Conservation (phyloP, 1,139 yeast genomes). For the Suhomyces ambrosiae region DNA sequence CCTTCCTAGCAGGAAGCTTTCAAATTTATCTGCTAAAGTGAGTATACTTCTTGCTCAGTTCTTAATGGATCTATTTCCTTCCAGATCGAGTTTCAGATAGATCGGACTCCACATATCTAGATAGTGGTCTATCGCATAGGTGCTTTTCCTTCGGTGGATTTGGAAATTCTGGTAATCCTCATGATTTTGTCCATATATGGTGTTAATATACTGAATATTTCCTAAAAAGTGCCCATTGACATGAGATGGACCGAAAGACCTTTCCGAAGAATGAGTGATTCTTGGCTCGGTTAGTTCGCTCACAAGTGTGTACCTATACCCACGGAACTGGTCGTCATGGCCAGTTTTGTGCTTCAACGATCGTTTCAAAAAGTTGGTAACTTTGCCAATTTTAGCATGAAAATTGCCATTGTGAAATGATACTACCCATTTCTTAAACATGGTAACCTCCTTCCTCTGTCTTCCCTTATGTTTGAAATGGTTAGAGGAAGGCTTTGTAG, state of each 20-base stretch:
- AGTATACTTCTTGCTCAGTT: too few species aligned
- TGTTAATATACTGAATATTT: not conserved
- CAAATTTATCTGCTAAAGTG: too few species aligned
- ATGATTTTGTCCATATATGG: conserved; percentile 1
- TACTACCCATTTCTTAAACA: not conserved
- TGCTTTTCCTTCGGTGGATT: not conserved
- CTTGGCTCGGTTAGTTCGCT: not conserved
- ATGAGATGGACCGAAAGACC: not conserved
- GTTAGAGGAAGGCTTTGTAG: too few species aligned
- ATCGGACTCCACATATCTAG: too few species aligned
- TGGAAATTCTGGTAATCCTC: not conserved
- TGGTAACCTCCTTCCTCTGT: too few species aligned
- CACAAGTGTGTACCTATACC: conserved; percentile 3
- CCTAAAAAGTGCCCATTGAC: not conserved
- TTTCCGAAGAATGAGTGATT: not conserved
- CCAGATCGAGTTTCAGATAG: conserved; percentile 4
- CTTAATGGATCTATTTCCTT: too few species aligned
- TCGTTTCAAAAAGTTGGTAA: not conserved
- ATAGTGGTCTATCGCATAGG: conserved; percentile 8
- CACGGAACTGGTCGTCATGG: conserved; percentile 3
- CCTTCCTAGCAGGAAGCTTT: too few species aligned
- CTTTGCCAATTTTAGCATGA: not conserved
- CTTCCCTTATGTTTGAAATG: too few species aligned
- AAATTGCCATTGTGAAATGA: not conserved
- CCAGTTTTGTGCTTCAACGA: not conserved